Base-by-base conservation (phyloP, 2,329 filamentous ascomycete species). In the Knoxdaviesia proteae region DNA sequence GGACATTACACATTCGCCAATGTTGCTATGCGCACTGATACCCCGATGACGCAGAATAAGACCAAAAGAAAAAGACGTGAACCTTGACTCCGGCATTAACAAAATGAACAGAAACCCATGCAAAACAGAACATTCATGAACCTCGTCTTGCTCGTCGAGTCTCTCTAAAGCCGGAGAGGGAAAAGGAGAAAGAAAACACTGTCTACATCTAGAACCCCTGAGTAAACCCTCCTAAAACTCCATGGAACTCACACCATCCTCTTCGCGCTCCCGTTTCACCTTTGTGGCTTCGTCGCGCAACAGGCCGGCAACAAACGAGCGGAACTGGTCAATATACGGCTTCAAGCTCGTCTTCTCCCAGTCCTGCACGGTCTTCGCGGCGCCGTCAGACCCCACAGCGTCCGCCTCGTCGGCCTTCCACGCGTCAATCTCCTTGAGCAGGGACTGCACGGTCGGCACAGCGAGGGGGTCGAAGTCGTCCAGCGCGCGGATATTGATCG, bases 281-380 rank as follows among this genome's bases (percentile, higher is more conserved):
- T 57, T 63, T 5, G 59, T 55, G 44, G 65, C 75, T 56, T 79
- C 77, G 46, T 93, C 88, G 57, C 79, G 87, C 58, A 94, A 68
- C 44, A 98, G 58, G 0, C 64, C 69, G 7, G 74, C 69, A 6
- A 96, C 84, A 59, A 94, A 93, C 1, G 68, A 70, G 50, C 81
- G 72, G 60, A 98, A 96, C 50, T 80, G 78, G 45, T 96, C 87
- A 34, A 96, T 76, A 56, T 93, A 96, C 6, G 86, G 84, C 63
- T 81, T 93, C 54, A 98, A 60, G 49, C 84, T 84, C 30, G 90
- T 98, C 73, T 96, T 98, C 61, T 98, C 88, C 77, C 88, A 96
- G 55, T 98, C 90, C 50, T 79, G 72, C 40, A 82, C 53, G 44
- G 50, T 51, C 51, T 61, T 63, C 40, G 37, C 37, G 36, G 49